Conservation (phyloP, 2,329 filamentous ascomycete genomes). For the Curvularia sp. region DNA sequence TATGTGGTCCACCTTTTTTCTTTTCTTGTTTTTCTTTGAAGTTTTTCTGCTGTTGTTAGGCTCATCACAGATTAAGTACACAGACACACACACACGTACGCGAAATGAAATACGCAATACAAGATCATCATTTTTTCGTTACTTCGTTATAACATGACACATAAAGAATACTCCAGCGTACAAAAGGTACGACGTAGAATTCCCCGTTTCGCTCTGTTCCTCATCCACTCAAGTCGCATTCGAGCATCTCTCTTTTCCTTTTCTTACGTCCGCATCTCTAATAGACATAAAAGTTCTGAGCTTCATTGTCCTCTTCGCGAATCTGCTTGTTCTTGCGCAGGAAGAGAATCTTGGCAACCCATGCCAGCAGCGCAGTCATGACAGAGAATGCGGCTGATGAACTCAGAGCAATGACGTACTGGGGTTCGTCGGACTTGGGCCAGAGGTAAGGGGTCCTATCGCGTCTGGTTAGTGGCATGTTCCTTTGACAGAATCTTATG, state of each 20-base stretch:
- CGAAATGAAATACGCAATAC: no score
- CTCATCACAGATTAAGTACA: no score
- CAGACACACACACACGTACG: no score
- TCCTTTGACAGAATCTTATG: no score
- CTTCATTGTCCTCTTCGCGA: slow-evolving; percentile 34
- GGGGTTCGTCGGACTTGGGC: slow-evolving; percentile 42
- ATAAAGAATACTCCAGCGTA: no score
- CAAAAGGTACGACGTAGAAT: no score
- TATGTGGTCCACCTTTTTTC: neutral
- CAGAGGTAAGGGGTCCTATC: slow-evolving; percentile 46
- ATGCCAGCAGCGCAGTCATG: slow-evolving; percentile 40
- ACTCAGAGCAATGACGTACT: slow-evolving; percentile 42
- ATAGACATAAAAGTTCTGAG: slow-evolving; percentile 44
- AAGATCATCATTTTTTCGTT: no score
- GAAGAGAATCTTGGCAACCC: slow-evolving; percentile 43
- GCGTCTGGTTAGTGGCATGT: slow-evolving; percentile 9
- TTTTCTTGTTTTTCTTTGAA: neutral
- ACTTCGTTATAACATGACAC: no score
- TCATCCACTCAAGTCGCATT: neutral
- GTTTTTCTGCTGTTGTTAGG: no score
- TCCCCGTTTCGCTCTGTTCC: no score
- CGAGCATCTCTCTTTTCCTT: neutral
- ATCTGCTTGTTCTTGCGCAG: slow-evolving; percentile 45
- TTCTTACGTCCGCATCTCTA: slow-evolving; percentile 11
- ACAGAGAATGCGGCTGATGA: slow-evolving; percentile 45